Evolutionary conservation across 768 basidiomycete genomes (phyloP), one percentile per base, ranked within the genome.

Genomic region (Russula virescens): DNA sequence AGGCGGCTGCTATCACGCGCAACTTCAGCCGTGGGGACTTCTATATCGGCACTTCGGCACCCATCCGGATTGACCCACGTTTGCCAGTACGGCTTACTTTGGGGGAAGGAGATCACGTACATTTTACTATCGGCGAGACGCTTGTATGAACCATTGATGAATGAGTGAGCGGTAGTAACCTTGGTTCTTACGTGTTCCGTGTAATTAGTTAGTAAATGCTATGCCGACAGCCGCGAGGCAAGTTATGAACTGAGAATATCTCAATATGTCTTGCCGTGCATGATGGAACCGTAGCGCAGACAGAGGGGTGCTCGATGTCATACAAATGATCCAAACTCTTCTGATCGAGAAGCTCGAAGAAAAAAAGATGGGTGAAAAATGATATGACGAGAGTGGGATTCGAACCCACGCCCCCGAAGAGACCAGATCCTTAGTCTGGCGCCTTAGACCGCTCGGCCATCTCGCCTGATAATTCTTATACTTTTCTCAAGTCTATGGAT

Each of bases 401-500:
- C 76, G 77, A 79, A 79, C 78, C 78, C 78, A 76, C 78, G 78
- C 78, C 76, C 75, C 76, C 77, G 76, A 64, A 64, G 75, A 75
- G 76, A 78, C 76, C 72, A 74, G 73, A 75, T 75, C 84, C 84
- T 84, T 86, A 84, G 83, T 87, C 85, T 88, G 84, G 85, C 87
- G 86, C 87, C 87, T 88, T 87, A 85, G 86, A 88, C 86, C 86
- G 85, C 86, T 88, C 87, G 86, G 87, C 86, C 86, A 88, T 87
- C 84, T 86, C 82, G 65, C 65, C 65, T 1, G 16, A 16, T 34
- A 48, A 16, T 11, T 7, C 8, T 1, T 3, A 1, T 4, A 0
- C 1, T 7, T 25, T 18, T 31, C 21, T 38, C n/a, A n/a, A 26
- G 1, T 1, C 0, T 1, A 60, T 38, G 19, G 11, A 19, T 18